Conservation (phyloP, 73 alveolate species). For the Tetrahymena malaccensis region DNA sequence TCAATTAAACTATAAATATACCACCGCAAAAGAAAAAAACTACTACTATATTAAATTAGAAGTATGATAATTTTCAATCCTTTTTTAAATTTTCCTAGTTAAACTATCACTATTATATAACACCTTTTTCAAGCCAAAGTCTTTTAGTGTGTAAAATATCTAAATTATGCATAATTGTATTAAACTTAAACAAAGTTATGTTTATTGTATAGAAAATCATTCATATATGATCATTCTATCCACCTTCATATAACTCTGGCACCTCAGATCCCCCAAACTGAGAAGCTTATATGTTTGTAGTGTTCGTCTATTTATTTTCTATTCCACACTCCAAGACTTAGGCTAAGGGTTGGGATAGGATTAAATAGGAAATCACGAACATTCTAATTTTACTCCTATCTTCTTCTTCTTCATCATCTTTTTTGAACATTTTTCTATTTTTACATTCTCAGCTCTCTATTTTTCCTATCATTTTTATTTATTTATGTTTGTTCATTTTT, state of each 20-base stretch:
- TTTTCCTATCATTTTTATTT: neutral
- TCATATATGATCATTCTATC: neutral
- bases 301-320: neutral
- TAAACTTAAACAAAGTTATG: neutral
- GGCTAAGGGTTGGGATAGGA: slow-evolving; percentile 1
- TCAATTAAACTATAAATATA: neutral
- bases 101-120: neutral
- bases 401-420: neutral
- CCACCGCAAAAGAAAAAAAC: neutral
- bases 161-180: neutral
- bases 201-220: neutral
- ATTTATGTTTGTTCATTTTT: neutral
- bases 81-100: neutral
- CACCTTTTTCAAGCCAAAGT: slow-evolving; percentile 1
- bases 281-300: neutral
- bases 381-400: neutral
- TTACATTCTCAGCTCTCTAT: neutral
- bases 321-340: slow-evolving; percentile 1
- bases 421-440: neutral
- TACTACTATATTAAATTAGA: neutral
- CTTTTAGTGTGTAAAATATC: neutral
- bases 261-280: neutral
- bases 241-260: neutral
- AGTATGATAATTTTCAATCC: neutral
- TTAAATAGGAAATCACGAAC: neutral